These are phyloP conservation scores for Colletotrichum abscissum DNA, from an alignment of 2,329 filamentous ascomycete species.

Conservation along the genomic window DNA sequence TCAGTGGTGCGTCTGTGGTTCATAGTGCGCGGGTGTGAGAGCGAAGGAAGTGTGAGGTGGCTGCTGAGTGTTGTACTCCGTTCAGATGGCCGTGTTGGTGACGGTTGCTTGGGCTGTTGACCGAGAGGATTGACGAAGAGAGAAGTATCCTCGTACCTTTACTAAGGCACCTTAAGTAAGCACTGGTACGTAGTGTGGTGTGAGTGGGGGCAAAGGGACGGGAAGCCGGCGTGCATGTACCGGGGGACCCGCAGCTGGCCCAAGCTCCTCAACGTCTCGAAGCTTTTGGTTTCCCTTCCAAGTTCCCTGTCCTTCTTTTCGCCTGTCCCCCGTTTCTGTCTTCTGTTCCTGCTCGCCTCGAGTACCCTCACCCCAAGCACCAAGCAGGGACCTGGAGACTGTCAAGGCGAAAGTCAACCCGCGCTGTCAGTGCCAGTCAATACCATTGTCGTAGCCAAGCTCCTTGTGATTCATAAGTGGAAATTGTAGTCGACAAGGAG, in stretches of 20 bases:
- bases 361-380: background rate
- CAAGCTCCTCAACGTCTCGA: constrained; percentile 39
- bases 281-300: constrained; percentile 17
- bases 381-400: background rate
- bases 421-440: background rate
- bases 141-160: background rate
- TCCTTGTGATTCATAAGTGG: background rate
- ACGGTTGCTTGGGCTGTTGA: background rate
- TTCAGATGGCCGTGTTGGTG: no score
- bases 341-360: constrained; percentile 6
- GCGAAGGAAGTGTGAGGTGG: background rate
- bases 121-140: background rate
- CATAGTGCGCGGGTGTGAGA: background rate
- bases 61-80: background rate
- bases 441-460: background rate
- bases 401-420: background rate
- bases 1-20: constrained; percentile 9
- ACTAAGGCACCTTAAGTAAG: background rate
- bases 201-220: constrained; percentile 16
- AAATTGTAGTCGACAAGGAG: background rate
- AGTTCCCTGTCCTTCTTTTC: background rate
- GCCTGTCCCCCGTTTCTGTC: background rate
- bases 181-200: background rate
- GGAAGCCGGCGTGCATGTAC: constrained; percentile 3
- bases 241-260: constrained; percentile 23